Evolutionary conservation across 345 rosid genomes (phyloP).

Genomic region (Salix suchowensis): DNA sequence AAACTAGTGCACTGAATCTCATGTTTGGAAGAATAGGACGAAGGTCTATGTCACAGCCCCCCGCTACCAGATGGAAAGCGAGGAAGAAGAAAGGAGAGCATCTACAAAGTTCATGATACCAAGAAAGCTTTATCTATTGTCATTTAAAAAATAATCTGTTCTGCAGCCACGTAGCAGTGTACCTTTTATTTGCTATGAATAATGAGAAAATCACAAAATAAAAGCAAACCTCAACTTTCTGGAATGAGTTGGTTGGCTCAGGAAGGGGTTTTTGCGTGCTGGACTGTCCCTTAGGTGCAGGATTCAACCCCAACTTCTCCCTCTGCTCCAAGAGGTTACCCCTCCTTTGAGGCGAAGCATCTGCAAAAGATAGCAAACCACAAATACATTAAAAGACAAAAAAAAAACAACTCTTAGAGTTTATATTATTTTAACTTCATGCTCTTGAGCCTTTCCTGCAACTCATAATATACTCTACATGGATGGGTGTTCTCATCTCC

Average conservation of each 20-base stretch:
- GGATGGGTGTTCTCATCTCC: not conserved
- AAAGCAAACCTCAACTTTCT: constrained; percentile 75
- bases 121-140: not conserved
- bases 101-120: not conserved
- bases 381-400: not conserved
- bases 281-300: constrained; percentile 44
- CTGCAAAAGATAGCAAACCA: constrained; percentile 30
- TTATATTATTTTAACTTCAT: not conserved
- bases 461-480: not conserved
- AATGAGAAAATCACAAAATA: not conserved
- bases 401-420: not conserved
- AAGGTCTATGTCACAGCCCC: not conserved
- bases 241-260: constrained; percentile 59
- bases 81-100: not conserved
- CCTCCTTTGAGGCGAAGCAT: constrained; percentile 53
- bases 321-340: constrained; percentile 67
- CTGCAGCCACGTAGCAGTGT: not conserved
- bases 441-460: not conserved
- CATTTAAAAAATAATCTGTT: not conserved
- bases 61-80: not conserved
- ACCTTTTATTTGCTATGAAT: not conserved
- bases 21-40: not conserved
- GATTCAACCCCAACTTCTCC: constrained; percentile 73
- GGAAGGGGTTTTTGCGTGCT: constrained; percentile 36
- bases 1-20: not conserved